These are phyloP conservation scores for Acidomyces sp. DNA, from an alignment of 495 filamentous ascomycete species.

Conservation along the genomic window DNA sequence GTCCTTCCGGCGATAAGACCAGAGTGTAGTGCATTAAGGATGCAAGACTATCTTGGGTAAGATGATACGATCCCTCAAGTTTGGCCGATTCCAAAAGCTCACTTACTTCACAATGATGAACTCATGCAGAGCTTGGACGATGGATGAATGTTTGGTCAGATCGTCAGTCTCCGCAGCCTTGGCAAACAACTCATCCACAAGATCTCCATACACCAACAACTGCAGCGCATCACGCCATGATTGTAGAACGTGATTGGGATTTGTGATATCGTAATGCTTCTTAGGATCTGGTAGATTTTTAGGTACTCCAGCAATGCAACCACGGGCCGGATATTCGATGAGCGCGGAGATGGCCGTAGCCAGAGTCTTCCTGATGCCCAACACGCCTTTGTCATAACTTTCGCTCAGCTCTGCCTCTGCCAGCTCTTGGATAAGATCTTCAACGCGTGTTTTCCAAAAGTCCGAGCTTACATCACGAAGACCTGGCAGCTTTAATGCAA, in stretches of 20 bases:
- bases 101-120: slow-evolving; percentile 44
- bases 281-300: slow-evolving; percentile 24
- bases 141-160: slow-evolving; percentile 42
- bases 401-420: slow-evolving; percentile 47
- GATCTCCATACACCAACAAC: slow-evolving; percentile 43
- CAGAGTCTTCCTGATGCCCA: slow-evolving; percentile 51
- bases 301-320: slow-evolving; percentile 40
- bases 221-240: slow-evolving; percentile 47
- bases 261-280: slow-evolving; percentile 38
- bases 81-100: slow-evolving; percentile 6
- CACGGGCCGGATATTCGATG: slow-evolving; percentile 46
- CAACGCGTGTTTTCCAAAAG: slow-evolving; percentile 44
- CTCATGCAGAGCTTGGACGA: slow-evolving; percentile 44
- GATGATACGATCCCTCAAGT: not conserved
- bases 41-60: slow-evolving; percentile 35
- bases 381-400: slow-evolving; percentile 53
- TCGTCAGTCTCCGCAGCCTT: slow-evolving; percentile 40
- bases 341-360: slow-evolving; percentile 49
- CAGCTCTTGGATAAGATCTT: slow-evolving; percentile 35
- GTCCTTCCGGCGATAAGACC: slow-evolving; percentile 48
- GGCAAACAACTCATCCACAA: slow-evolving; percentile 44
- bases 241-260: slow-evolving; percentile 37
- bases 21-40: slow-evolving; percentile 52
- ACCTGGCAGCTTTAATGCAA: slow-evolving; percentile 45
- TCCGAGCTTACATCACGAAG: slow-evolving; percentile 40